Evolutionary conservation across 805 yeast genomes (phyloP), one percentile per base, ranked within the genome.

Genomic region (Teunomyces pallodes): DNA sequence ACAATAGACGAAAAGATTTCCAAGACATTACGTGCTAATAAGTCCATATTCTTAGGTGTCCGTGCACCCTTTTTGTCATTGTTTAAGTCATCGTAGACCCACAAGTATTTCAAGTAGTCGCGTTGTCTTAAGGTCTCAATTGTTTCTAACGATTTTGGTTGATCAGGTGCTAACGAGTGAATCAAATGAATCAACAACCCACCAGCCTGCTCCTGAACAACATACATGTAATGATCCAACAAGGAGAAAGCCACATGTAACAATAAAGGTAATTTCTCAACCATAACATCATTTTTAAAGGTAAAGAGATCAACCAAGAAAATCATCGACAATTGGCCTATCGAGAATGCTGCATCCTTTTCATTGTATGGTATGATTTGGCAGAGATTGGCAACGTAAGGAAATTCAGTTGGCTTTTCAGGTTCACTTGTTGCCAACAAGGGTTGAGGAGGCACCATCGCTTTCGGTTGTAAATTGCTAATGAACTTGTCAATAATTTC

Each of bases 31-130:
- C 90, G 69, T 2, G 87, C 83, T 51, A 91, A 67, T 8, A 74
- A 61, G 56, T 88, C 96, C 97, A 92, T 91, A 28, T 81, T 80
- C 54, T 82, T 83, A 0, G 97, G 97, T 2, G 96, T 88, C 35
- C 91, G 72, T 0, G 92, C 91, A 0, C 95, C 92, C 35, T 62
- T 64, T 55, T 83, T 84, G 55, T 86, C 91, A 51, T 83, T 83
- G 51, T 82, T 81, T 57, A 91, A 69, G 61, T 91, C 97, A 56
- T 88, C 96, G 61, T 94, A 92, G 0, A 83, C 75, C 99, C 99
- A 94, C 4, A 87, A 63, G 27, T 69, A 54, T 42, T 69, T 59
- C 29, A 49, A 45, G 41, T 53, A 77, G 42, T 81, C 85, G 33
- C 77, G 74, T 45, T 75, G 69, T 54, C 89, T 69, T 40, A 91